Percentiles rank a stretch among this genome's conserved stretches.
These are phyloP conservation scores for Salicornia ramosissima DNA, from an alignment of 148 eudicot species.

Conservation along the genomic window DNA sequence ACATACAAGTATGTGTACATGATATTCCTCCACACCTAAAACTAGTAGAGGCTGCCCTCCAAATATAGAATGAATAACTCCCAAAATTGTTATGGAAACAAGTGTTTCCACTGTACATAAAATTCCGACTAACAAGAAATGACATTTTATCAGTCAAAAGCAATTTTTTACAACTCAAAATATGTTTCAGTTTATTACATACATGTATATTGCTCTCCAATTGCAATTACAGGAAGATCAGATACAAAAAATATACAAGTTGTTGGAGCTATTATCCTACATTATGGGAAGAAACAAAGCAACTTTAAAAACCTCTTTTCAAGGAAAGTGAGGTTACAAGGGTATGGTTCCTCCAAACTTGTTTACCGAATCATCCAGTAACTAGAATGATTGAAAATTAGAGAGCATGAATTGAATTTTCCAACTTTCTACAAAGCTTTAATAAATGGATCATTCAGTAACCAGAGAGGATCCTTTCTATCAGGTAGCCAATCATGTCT, in stretches of 20 bases:
- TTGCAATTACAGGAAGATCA: conserved; percentile 74
- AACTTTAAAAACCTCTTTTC: no score
- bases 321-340: no score
- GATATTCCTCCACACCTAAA: conserved; percentile 64
- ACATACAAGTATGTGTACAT: conserved; percentile 65
- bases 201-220: conserved; percentile 69
- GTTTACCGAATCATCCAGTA: conserved; percentile 60
- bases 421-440: background rate
- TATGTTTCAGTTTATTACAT: background rate
- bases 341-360: no score
- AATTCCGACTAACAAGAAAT: conserved; percentile 45
- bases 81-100: conserved; percentile 59
- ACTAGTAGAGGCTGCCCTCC: conserved; percentile 70
- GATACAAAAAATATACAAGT: conserved; percentile 44
- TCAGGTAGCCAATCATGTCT: conserved; percentile 50
- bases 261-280: background rate
- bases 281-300: no score
- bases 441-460: background rate
- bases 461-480: background rate
- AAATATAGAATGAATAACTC: conserved; percentile 49
- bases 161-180: no score
- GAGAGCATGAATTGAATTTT: background rate
- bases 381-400: conserved; percentile 22
- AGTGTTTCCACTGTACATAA: conserved; percentile 63
- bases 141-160: no score